Evolutionary conservation across 1,284 basidiomycete species (phyloP).

Genomic region (Melampsora occidentalis): DNA sequence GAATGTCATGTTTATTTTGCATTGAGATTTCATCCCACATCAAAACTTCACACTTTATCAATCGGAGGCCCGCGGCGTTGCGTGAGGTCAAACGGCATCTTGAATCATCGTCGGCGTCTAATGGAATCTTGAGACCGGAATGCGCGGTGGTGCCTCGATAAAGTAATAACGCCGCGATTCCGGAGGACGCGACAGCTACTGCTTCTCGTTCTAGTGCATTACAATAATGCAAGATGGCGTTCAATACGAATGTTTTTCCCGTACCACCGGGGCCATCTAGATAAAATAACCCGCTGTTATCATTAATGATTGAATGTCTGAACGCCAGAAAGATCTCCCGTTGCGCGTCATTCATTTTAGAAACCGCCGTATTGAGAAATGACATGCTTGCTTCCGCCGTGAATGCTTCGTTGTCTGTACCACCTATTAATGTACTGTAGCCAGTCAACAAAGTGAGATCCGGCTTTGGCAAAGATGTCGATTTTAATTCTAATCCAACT

Average conservation of each 20-base stretch:
- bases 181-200: neutral
- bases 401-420: no score
- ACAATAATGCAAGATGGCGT: neutral
- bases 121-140: slow-evolving; percentile 9
- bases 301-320: neutral
- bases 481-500: no score
- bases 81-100: neutral
- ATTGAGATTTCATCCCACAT: slow-evolving; percentile 27
- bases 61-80: neutral
- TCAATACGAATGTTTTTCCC: slow-evolving; percentile 16
- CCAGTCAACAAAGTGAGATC: no score
- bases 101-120: neutral
- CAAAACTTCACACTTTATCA: neutral
- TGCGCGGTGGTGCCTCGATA: neutral
- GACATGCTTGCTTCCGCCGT: no score
- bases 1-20: slow-evolving; percentile 1
- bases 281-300: slow-evolving; percentile 53
- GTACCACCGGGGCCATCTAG: slow-evolving; percentile 50
- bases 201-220: neutral
- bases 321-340: no score
- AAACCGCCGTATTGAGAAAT: no score
- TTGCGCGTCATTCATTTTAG: no score
- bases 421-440: no score
- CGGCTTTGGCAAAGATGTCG: no score
- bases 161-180: slow-evolving; percentile 7